phyloP scores from a whole-genome alignment of 352 stramenopile species.

The Phytophthora pisi region DNA sequence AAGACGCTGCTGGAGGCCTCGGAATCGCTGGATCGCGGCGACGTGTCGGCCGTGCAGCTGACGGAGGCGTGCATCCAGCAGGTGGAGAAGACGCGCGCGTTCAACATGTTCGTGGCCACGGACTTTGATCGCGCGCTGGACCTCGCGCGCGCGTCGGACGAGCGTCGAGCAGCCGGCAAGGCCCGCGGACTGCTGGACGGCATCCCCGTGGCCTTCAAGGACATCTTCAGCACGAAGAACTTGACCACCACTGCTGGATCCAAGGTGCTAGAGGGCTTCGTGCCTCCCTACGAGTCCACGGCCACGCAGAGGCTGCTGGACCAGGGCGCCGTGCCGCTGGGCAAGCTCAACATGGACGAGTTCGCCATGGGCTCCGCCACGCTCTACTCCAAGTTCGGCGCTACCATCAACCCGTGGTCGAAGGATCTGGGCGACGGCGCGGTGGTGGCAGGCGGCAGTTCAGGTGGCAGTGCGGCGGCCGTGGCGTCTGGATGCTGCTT shows the following conservation, averaged over 20 bases:
- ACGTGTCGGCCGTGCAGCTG: conserved; percentile 66
- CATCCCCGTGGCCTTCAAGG: conserved; percentile 96
- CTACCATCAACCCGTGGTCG: conserved; percentile 91
- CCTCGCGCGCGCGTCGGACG: conserved; percentile 82
- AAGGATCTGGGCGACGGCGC: conserved; percentile 53
- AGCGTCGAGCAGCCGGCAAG: conserved; percentile 50
- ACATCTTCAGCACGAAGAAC: conserved; percentile 94
- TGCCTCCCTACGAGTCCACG: conserved; percentile 91
- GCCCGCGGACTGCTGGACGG: conserved; percentile 88
- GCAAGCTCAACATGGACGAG: conserved; percentile 99
- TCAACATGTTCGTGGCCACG: conserved; percentile 87
- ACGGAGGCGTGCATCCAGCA: conserved; percentile 77
- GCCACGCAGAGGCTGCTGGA: conserved; percentile 85
- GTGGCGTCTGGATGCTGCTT: conserved; percentile 93
- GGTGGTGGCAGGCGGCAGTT: conserved; percentile 93
- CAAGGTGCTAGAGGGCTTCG: conserved; percentile 90
- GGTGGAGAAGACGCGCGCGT: conserved; percentile 60
- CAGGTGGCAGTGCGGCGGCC: conserved; percentile 92
- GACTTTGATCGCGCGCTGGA: conserved; percentile 73
- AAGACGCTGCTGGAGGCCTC: conserved; percentile 61
- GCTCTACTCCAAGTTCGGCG: conserved; percentile 88
- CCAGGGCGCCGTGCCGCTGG: conserved; percentile 92
- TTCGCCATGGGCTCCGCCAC: conserved; percentile 98
- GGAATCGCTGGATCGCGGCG: conserved; percentile 46
- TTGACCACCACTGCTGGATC: conserved; percentile 89